These are phyloP conservation scores for Suillus ampliporus DNA, from an alignment of 768 basidiomycete genomes.

Conservation along the genomic window DNA sequence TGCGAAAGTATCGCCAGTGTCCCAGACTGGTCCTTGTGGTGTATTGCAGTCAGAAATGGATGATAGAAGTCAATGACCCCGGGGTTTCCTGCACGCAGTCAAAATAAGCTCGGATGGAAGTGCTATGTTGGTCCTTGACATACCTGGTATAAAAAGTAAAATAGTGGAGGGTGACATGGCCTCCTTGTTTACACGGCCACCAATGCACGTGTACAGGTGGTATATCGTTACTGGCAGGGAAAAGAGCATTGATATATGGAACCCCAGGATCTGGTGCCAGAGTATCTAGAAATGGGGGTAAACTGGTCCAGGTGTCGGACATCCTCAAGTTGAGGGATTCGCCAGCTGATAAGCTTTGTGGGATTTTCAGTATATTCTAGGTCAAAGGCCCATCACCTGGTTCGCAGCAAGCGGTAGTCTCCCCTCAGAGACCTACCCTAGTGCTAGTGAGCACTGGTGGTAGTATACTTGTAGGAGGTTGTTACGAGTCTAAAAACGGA, in stretches of 20 bases:
- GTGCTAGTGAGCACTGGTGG: not conserved
- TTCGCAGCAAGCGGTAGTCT: not conserved
- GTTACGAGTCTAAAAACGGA: not conserved
- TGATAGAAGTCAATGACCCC: constrained; percentile 73
- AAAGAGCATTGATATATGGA: constrained; percentile 14
- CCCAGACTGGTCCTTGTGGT: constrained; percentile 38
- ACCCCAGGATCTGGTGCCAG: constrained; percentile 2
- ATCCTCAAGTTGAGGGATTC: not conserved
- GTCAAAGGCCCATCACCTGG: not conserved
- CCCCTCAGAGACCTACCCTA: too few relatives aligned
- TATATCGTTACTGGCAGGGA: constrained; percentile 23
- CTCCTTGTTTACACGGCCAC: constrained; percentile 48
- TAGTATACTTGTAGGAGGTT: not conserved
- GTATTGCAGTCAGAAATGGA: constrained; percentile 62
- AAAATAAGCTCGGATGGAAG: constrained; percentile 1
- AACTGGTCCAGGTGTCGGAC: not conserved
- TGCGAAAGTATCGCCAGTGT: constrained; percentile 61
- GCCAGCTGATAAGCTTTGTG: not conserved
- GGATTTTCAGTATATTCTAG: not conserved
- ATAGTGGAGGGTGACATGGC: constrained; percentile 32
- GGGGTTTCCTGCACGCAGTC: constrained; percentile 47
- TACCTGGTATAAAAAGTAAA: constrained; percentile 58
- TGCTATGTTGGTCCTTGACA: not conserved
- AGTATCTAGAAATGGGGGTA: constrained; percentile 4
- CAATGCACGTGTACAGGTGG: constrained; percentile 55